Evolutionary conservation across 163 green algal species (phyloP).

Genomic region (Chlamydomonas reinhardtii): DNA sequence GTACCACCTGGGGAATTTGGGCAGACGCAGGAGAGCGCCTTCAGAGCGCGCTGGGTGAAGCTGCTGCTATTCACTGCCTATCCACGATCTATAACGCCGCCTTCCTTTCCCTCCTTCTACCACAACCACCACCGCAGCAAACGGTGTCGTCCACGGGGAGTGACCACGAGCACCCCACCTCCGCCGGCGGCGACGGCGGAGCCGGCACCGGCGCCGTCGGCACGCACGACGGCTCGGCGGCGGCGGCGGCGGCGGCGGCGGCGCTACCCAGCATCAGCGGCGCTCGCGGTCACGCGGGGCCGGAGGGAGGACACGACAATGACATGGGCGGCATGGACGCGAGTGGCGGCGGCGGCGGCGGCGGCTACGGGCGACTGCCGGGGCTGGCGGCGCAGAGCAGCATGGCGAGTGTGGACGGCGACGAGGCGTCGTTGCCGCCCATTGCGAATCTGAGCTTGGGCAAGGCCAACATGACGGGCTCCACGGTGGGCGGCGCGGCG

Average conservation of each 20-base stretch:
- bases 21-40: too few relatives aligned
- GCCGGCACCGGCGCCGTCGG: not conserved
- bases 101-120: too few relatives aligned
- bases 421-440: constrained; percentile 46
- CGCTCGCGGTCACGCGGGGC: not conserved
- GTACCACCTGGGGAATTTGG: too few relatives aligned
- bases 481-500: not conserved
- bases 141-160: constrained; percentile 38
- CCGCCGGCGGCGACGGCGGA: not conserved
- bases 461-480: constrained; percentile 53
- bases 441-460: constrained; percentile 53
- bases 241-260: not conserved
- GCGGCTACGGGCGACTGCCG: constrained; percentile 19
- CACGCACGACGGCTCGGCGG: constrained; percentile 11
- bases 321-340: not conserved
- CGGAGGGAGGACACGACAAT: not conserved
- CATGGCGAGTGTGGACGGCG: constrained; percentile 34
- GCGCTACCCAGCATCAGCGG: constrained; percentile 25
- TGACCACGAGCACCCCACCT: constrained; percentile 39
- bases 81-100: too few relatives aligned
- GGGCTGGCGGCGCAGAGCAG: constrained; percentile 46
- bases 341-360: not conserved
- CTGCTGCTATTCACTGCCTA: too few relatives aligned
- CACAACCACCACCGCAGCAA: constrained; percentile 1
- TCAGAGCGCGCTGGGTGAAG: too few relatives aligned